Conservation (phyloP, 805 yeast genomes). For the Candida namnaoensis region DNA sequence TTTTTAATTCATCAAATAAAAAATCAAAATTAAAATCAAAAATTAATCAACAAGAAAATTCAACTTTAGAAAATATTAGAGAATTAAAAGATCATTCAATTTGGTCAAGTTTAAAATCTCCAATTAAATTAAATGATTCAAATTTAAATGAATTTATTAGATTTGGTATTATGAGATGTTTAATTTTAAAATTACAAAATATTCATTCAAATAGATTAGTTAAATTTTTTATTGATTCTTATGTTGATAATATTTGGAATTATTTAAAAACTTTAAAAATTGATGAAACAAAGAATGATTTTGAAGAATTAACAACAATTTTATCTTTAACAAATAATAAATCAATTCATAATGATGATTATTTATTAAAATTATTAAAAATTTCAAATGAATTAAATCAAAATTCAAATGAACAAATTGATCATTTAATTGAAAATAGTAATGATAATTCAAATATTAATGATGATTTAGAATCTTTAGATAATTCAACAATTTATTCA, state of each 20-base stretch:
- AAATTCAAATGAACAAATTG: not conserved
- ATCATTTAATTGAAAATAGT: slow-evolving; percentile 2
- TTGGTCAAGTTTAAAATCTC: slow-evolving; percentile 6
- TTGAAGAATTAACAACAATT: slow-evolving; percentile 18
- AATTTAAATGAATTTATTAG: slow-evolving; percentile 17
- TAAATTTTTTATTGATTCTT: slow-evolving; percentile 10
- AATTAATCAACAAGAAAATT: not conserved
- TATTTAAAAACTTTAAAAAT: slow-evolving; percentile 14
- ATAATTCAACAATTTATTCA: no score
- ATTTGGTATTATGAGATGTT: slow-evolving; percentile 13
- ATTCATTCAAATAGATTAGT: slow-evolving; percentile 11
- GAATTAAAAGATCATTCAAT: slow-evolving; percentile 8
- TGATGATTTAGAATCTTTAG: slow-evolving; percentile 1
- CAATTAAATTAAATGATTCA: slow-evolving; percentile 6
- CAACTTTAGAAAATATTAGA: slow-evolving; percentile 13
- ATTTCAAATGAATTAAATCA: slow-evolving; percentile 5
- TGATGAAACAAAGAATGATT: slow-evolving; percentile 7
- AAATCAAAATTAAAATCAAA: slow-evolving; percentile 1
- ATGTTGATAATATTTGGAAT: slow-evolving; percentile 19
- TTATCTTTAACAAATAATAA: slow-evolving; percentile 13
- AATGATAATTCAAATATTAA: slow-evolving; percentile 4
- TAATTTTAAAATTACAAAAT: slow-evolving; percentile 5
- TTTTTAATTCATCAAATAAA: slow-evolving; percentile 3
- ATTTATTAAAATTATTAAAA: slow-evolving; percentile 12
- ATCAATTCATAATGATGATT: slow-evolving; percentile 18